These are phyloP conservation scores for Stagonosporopsis rhizophila DNA, from an alignment of 2,329 filamentous ascomycete species.

Conservation along the genomic window DNA sequence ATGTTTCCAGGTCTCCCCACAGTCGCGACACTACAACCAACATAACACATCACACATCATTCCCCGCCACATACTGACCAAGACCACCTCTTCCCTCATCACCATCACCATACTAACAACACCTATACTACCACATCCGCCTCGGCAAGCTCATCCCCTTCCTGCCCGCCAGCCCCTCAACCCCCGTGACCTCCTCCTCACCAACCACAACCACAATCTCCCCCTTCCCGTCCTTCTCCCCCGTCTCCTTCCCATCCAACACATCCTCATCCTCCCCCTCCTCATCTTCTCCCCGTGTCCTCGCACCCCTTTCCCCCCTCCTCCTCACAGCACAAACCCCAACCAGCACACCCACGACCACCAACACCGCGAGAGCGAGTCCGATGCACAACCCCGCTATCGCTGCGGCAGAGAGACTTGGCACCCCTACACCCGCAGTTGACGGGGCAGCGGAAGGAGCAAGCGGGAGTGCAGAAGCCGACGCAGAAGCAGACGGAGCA, in stretches of 20 bases:
- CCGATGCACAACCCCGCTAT: constrained; percentile 4
- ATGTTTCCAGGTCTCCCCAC: no score
- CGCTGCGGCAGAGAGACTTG: neutral
- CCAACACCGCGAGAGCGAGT: neutral
- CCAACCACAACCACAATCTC: constrained; percentile 30
- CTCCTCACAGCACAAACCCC: constrained; percentile 24
- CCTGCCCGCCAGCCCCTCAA: constrained; percentile 18
- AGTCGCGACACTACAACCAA: no score
- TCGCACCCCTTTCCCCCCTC: constrained; percentile 34
- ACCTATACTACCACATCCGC: constrained; percentile 23
- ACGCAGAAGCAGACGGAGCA: no score
- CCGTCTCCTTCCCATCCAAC: constrained; percentile 6
- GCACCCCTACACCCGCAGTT: neutral
- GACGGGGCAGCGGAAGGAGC: neutral
- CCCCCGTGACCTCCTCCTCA: constrained; percentile 21
- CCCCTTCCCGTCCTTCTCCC: constrained; percentile 38
- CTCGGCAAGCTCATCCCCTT: constrained; percentile 34
- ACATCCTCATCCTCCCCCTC: neutral
- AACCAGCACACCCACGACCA: constrained; percentile 1
- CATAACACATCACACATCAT: no score
- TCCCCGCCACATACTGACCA: neutral
- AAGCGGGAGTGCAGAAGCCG: neutral
- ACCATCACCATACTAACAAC: neutral
- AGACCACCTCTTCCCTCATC: neutral
- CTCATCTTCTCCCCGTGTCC: constrained; percentile 6